Percentiles rank a stretch among this genome's conserved stretches.
These are phyloP conservation scores for Adansonia grandidieri DNA, from an alignment of 441 rosid genomes.

Conservation along the genomic window DNA sequence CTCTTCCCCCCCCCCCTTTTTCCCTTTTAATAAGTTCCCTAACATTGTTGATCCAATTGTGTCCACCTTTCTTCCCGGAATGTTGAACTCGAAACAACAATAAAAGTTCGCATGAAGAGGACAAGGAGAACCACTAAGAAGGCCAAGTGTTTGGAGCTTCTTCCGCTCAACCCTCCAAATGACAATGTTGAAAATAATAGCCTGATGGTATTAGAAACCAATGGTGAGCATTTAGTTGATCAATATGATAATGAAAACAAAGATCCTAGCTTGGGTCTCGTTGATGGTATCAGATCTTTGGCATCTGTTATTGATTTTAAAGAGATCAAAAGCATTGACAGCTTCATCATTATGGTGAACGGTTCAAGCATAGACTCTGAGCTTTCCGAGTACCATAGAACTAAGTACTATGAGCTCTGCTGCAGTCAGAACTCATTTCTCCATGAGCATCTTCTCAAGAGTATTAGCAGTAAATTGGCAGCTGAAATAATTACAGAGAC, in stretches of 20 bases:
- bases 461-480: slow-evolving; percentile 42
- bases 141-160: slow-evolving; percentile 24
- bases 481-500: slow-evolving; percentile 50
- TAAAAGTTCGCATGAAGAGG: slow-evolving; percentile 20
- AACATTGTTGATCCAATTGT: neutral
- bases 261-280: slow-evolving; percentile 29
- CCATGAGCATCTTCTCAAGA: slow-evolving; percentile 42
- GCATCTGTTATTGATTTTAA: slow-evolving; percentile 34
- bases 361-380: slow-evolving; percentile 42
- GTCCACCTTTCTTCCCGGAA: neutral
- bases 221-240: slow-evolving; percentile 14
- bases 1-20: neutral
- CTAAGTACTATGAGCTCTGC: slow-evolving; percentile 52
- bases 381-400: slow-evolving; percentile 38
- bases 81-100: slow-evolving; percentile 3
- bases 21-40: neutral
- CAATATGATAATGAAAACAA: slow-evolving; percentile 28
- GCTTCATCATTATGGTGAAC: slow-evolving; percentile 39
- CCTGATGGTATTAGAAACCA: neutral
- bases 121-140: slow-evolving; percentile 13
- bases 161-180: slow-evolving; percentile 16
- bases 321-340: slow-evolving; percentile 37
- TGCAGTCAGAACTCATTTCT: slow-evolving; percentile 43
- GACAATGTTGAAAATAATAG: slow-evolving; percentile 26
- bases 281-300: slow-evolving; percentile 39